Base-by-base conservation (phyloP, 129 eudicot species). In the Saussurea involucrata region DNA sequence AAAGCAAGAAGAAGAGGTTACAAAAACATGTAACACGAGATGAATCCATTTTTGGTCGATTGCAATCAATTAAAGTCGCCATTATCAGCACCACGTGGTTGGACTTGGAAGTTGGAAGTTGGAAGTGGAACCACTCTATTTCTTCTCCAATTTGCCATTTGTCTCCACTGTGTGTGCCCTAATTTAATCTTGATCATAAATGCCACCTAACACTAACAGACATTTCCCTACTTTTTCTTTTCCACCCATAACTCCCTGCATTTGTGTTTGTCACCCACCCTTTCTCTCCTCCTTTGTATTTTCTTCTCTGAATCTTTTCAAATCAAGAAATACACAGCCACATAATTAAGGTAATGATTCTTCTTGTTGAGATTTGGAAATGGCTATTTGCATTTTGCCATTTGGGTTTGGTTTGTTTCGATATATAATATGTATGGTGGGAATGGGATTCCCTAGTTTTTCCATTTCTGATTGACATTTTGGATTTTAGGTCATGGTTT, bases 51-150 rank as follows among this genome's bases (percentile, higher is more conserved):
- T 17, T 17, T n/a, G 6, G 22, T 53, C 61, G 61, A 53, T n/a
- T 72, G 73, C 40, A 79, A 73, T 60, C 78, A 24, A 17, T 31
- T 67, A 9, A 78, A 27, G 40, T 60, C 72, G 63, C 77, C 69
- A 68, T 61, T 27, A 69, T 28, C 66, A 73, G 6, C 2, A 65
- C 80, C 84, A 74, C 84, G 80, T 80, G 84, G 64, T 68, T 69
- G 84, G n/a, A n/a, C n/a, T n/a, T n/a, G n/a, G n/a, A n/a, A n/a
- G n/a, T n/a, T n/a, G n/a, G n/a, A n/a, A n/a, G n/a, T n/a, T n/a
- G n/a, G n/a, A n/a, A n/a, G n/a, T n/a, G n/a, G 77, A 81, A 63
- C 68, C 72, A 60, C 76, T 32, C 68, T 31, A 40, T 67, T 22
- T 29, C 46, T 65, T 75, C 64, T 76, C 61, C 24, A 22, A 61